phyloP scores from a whole-genome alignment of 108 stramenopile species.

The Parietichytrium sp. region DNA sequence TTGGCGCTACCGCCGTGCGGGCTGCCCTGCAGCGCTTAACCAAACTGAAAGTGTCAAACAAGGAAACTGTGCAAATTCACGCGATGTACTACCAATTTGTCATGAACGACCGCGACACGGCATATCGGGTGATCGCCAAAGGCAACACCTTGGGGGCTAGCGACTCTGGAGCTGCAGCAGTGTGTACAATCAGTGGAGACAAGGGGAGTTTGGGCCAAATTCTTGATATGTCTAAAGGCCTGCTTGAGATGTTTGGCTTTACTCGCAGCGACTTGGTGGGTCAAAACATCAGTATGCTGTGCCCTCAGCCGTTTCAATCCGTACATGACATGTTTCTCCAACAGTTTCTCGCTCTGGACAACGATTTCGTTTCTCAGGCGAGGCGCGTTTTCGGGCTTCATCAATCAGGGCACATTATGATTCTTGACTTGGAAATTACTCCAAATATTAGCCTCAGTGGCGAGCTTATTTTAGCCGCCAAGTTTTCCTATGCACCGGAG shows the following conservation, averaged over 20 bases:
- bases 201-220: background rate
- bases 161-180: no score
- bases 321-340: slow-evolving; percentile 4
- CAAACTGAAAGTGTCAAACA: background rate
- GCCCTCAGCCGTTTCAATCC: background rate
- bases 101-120: slow-evolving; percentile 36
- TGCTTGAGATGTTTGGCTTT: background rate
- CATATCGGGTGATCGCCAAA: background rate
- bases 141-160: background rate
- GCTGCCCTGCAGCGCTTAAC: background rate
- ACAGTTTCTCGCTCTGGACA: slow-evolving; percentile 20
- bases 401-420: background rate
- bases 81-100: slow-evolving; percentile 18
- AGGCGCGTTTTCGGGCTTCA: slow-evolving; percentile 13
- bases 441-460: background rate
- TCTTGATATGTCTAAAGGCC: background rate
- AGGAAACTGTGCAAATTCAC: background rate
- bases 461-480: slow-evolving; percentile 17
- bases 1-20: background rate
- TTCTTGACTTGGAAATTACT: background rate
- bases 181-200: slow-evolving; percentile 3
- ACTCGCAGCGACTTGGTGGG: background rate
- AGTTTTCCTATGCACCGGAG: background rate
- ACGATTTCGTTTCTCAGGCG: slow-evolving; percentile 6
- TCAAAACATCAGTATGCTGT: background rate